Conservation (phyloP, 108 stramenopile genomes). For the Cyclostephanos invisitatus region DNA sequence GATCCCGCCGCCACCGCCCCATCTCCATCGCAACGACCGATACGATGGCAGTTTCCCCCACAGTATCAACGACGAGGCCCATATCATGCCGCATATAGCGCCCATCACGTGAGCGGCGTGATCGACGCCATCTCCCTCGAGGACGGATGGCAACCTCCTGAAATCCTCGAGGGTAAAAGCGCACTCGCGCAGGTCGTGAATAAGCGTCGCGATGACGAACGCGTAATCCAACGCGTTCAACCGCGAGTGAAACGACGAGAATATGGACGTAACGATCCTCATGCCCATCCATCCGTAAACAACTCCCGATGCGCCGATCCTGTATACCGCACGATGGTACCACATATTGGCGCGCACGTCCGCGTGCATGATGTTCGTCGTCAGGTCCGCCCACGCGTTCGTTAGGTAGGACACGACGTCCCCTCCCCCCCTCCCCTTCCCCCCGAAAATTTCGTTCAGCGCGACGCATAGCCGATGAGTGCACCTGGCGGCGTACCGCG, state of each 20-base stretch:
- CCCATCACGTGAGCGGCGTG: slow-evolving; percentile 38
- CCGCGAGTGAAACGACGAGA: slow-evolving; percentile 32
- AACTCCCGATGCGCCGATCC: slow-evolving; percentile 43
- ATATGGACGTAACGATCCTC: slow-evolving; percentile 34
- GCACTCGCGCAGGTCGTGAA: slow-evolving; percentile 36
- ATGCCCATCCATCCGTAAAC: slow-evolving; percentile 50
- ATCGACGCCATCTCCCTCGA: slow-evolving; percentile 41
- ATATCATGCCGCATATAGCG: slow-evolving; percentile 19
- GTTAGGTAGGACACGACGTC: slow-evolving; percentile 42
- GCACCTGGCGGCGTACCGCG: slow-evolving; percentile 24
- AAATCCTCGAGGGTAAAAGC: slow-evolving; percentile 31
- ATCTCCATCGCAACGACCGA: not conserved
- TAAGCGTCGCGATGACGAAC: slow-evolving; percentile 23
- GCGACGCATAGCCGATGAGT: slow-evolving; percentile 33
- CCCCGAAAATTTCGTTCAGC: slow-evolving; percentile 30
- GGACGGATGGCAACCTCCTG: slow-evolving; percentile 8
- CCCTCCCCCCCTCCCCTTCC: not conserved
- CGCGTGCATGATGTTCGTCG: slow-evolving; percentile 23
- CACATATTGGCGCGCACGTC: slow-evolving; percentile 27
- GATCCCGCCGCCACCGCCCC: slow-evolving; percentile 31
- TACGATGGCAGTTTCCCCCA: slow-evolving; percentile 23
- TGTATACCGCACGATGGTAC: slow-evolving; percentile 20
- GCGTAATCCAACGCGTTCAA: slow-evolving; percentile 39
- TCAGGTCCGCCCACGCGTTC: slow-evolving; percentile 31
- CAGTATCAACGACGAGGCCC: slow-evolving; percentile 19